Conservation (phyloP, 371 early-diverging fungal species). For the Umbelopsis sp. region DNA sequence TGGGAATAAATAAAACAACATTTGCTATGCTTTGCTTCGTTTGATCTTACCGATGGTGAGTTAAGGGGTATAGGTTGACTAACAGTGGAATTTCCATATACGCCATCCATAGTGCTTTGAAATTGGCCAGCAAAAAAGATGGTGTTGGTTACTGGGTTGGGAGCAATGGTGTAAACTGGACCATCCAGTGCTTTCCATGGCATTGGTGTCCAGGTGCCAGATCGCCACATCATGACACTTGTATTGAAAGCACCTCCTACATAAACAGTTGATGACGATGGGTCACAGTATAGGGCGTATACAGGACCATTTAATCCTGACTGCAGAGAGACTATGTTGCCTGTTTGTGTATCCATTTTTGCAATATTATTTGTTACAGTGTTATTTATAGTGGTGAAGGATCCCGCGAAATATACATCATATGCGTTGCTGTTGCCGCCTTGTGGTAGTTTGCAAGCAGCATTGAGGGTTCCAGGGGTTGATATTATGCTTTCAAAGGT, state of each 20-base stretch:
- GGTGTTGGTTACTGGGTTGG: conserved; percentile 25
- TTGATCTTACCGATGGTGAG: conserved; percentile 33
- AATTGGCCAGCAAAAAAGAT: conserved; percentile 51
- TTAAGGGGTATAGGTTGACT: conserved; percentile 39
- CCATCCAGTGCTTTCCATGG: conserved; percentile 60
- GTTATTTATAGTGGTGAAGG: conserved; percentile 39
- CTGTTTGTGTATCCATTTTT: conserved; percentile 46
- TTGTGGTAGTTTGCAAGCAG: conserved; percentile 32
- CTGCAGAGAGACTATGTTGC: conserved; percentile 43
- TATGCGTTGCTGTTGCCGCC: conserved; percentile 22
- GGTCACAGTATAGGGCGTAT: conserved; percentile 65
- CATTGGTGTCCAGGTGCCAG: conserved; percentile 48
- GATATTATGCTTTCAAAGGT: conserved; percentile 30
- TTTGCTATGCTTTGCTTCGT: neutral
- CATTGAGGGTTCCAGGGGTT: conserved; percentile 40
- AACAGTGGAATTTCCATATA: conserved; percentile 34
- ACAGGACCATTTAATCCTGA: conserved; percentile 78
- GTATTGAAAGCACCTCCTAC: conserved; percentile 44
- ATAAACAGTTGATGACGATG: conserved; percentile 42
- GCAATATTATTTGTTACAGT: conserved; percentile 57
- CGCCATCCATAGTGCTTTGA: conserved; percentile 46
- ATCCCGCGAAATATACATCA: conserved; percentile 56
- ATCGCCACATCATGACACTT: conserved; percentile 37
- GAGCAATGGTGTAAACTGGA: conserved; percentile 48
- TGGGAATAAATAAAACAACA: conserved; percentile 13